These are phyloP conservation scores for Scutellaria barbata DNA, from an alignment of 257 asterid species.

Conservation along the genomic window DNA sequence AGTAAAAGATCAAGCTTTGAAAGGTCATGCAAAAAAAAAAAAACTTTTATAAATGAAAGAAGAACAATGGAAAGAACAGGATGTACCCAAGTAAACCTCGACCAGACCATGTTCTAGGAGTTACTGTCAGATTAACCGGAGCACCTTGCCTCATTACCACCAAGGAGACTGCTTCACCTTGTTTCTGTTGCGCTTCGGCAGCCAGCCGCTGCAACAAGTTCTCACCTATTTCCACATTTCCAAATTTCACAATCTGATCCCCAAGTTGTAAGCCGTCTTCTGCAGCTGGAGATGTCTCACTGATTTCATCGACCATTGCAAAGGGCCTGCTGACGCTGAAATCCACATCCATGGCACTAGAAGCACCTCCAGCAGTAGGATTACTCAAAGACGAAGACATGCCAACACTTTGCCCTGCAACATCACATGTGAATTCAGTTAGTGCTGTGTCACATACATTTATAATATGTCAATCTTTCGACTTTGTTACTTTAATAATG, in stretches of 20 bases:
- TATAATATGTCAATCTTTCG: constrained; percentile 6
- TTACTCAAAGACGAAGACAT: constrained; percentile 45
- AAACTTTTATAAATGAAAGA: neutral
- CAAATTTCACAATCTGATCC: constrained; percentile 90
- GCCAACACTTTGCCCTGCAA: constrained; percentile 43
- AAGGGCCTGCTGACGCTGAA: constrained; percentile 63
- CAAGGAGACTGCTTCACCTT: constrained; percentile 61
- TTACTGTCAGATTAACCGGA: constrained; percentile 55
- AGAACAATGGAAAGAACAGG: constrained; percentile 19
- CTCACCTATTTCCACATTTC: constrained; percentile 75
- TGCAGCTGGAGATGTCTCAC: constrained; percentile 90
- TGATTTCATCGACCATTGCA: constrained; percentile 87
- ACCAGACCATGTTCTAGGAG: constrained; percentile 93
- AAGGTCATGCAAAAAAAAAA: neutral
- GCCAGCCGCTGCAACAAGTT: constrained; percentile 72
- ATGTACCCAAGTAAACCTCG: constrained; percentile 86
- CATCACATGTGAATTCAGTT: constrained; percentile 33
- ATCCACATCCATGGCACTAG: constrained; percentile 63
- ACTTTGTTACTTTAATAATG: neutral
- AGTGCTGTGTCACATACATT: constrained; percentile 7
- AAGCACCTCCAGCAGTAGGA: constrained; percentile 39
- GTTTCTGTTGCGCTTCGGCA: constrained; percentile 74
- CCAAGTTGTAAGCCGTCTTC: constrained; percentile 97
- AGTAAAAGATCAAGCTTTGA: constrained; percentile 11
- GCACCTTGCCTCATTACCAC: constrained; percentile 82